These are phyloP conservation scores for Russula abietina DNA, from an alignment of 768 basidiomycete species.

Conservation along the genomic window DNA sequence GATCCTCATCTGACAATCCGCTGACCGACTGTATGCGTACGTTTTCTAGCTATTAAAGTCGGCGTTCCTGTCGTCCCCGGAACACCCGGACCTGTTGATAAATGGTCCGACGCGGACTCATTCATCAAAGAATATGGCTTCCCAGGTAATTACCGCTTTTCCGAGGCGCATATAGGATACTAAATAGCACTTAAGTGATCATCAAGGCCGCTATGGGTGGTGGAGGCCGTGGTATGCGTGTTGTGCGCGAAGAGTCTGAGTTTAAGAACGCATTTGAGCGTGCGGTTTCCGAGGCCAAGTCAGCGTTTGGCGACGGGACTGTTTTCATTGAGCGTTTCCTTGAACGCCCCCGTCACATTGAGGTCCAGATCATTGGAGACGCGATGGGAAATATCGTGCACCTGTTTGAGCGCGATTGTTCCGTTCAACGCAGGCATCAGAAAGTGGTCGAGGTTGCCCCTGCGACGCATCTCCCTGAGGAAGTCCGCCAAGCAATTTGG, in stretches of 20 bases:
- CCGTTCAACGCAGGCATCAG: conserved; percentile 95
- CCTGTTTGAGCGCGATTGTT: conserved; percentile 98
- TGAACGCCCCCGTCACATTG: conserved; percentile 95
- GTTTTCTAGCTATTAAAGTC: conserved; percentile 67
- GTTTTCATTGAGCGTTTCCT: conserved; percentile 99
- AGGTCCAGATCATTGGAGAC: conserved; percentile 94
- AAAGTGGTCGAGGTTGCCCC: conserved; percentile 99
- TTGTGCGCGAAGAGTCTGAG: conserved; percentile 88
- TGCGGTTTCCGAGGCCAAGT: conserved; percentile 90
- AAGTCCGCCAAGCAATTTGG: conserved; percentile 82
- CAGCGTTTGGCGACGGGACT: conserved; percentile 96
- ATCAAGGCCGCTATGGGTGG: conserved; percentile 99
- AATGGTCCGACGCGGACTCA: conserved; percentile 70
- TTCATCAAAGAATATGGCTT: conserved; percentile 97
- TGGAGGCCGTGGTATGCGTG: conserved; percentile 98
- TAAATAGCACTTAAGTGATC: conserved; percentile 53
- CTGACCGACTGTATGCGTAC: conserved; percentile 10
- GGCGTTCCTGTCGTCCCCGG: conserved; percentile 97
- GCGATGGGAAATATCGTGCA: conserved; percentile 91
- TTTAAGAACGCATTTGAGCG: conserved; percentile 87
- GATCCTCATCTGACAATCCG: conserved; percentile 12
- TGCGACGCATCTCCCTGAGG: conserved; percentile 88
- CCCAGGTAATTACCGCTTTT: conserved; percentile 49
- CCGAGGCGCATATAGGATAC: conserved; percentile 1
- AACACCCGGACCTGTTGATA: conserved; percentile 87